phyloP scores from a whole-genome alignment of 2,329 filamentous ascomycete species.

The Fusarium sacchari region DNA sequence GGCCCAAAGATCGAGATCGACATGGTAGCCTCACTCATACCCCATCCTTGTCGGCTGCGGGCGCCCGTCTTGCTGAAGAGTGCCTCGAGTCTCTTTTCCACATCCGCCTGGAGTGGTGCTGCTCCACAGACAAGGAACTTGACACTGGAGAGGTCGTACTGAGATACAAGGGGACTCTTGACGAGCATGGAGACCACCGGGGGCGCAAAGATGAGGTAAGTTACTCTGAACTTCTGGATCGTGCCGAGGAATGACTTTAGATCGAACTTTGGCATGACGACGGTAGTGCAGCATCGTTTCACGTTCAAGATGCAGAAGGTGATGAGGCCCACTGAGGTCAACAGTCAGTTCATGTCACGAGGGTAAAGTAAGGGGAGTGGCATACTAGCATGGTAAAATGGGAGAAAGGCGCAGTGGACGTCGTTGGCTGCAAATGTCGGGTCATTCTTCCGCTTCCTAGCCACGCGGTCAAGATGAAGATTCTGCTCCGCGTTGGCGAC shows the following conservation, averaged over 20 bases:
- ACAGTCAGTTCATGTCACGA: neutral
- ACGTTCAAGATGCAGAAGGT: conserved; percentile 2
- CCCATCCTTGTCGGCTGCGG: conserved; percentile 4
- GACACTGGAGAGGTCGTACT: conserved; percentile 1
- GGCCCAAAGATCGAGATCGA: neutral
- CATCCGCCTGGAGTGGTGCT: neutral
- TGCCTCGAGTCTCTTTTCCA: neutral
- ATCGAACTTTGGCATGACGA: neutral
- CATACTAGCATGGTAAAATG: conserved; percentile 12
- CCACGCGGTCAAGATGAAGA: neutral
- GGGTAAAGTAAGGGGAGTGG: neutral
- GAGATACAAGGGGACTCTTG: neutral
- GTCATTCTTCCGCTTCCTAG: neutral
- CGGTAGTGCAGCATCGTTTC: neutral
- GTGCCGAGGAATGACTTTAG: neutral
- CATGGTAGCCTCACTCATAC: conserved; percentile 13
- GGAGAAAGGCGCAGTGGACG: neutral
- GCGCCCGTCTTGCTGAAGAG: neutral
- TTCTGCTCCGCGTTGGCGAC: conserved; percentile 14
- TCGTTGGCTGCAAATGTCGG: neutral
- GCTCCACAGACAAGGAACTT: conserved; percentile 1
- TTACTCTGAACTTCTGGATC: neutral
- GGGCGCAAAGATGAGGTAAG: neutral
- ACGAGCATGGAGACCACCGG: conserved; percentile 4
- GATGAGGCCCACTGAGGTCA: neutral